These are phyloP conservation scores for Colletotrichum endophyticum DNA, from an alignment of 2,329 filamentous ascomycete species.

Conservation along the genomic window DNA sequence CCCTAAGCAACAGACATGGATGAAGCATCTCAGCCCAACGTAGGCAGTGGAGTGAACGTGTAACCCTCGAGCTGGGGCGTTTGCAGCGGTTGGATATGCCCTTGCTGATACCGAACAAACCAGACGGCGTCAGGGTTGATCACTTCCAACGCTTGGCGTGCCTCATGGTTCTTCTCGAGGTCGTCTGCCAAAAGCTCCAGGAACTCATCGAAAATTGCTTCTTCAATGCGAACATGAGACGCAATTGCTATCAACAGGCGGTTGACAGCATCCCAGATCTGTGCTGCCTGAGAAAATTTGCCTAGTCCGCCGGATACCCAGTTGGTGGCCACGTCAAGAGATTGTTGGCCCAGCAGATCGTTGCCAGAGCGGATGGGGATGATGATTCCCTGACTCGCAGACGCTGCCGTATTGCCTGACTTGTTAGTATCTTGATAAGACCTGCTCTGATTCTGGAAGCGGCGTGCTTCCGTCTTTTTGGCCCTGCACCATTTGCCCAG, in stretches of 20 bases:
- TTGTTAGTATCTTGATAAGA: not conserved
- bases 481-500: conserved; percentile 55
- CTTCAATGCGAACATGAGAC: conserved; percentile 66
- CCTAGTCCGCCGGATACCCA: conserved; percentile 47
- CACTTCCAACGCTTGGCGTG: conserved; percentile 62
- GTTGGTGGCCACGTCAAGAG: not conserved
- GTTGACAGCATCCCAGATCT: conserved; percentile 69
- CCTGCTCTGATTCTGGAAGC: not conserved
- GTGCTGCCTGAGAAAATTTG: conserved; percentile 64
- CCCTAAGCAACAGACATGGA: not conserved
- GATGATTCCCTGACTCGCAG: conserved; percentile 21
- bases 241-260: conserved; percentile 66
- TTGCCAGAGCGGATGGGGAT: conserved; percentile 30
- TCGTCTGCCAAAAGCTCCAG: conserved; percentile 65
- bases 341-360: conserved; percentile 24
- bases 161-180: conserved; percentile 48
- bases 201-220: conserved; percentile 74
- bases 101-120: conserved; percentile 62
- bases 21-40: not conserved
- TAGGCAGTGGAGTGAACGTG: conserved; percentile 34
- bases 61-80: conserved; percentile 48
- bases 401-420: not conserved
- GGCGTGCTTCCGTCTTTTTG: conserved; percentile 41
- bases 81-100: conserved; percentile 39
- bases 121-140: conserved; percentile 80